Conservation (phyloP, 192 early-diverging fungal species). For the Umbelopsis sp. region DNA sequence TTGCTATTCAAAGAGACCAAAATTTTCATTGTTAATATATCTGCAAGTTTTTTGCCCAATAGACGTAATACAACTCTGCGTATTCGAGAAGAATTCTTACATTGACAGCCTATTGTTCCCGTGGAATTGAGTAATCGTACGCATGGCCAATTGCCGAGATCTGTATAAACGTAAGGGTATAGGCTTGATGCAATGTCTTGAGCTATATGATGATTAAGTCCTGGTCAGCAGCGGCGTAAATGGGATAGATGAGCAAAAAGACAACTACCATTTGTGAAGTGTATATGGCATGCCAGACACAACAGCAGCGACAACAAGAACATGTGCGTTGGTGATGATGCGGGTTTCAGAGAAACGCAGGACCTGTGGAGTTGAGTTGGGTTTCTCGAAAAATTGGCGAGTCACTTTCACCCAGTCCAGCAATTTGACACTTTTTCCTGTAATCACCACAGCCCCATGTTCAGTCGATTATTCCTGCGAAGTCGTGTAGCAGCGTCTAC, state of each 20-base stretch:
- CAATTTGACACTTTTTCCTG: neutral
- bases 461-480: neutral
- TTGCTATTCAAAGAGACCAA: slow-evolving; percentile 21
- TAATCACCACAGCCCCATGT: neutral
- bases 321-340: slow-evolving; percentile 3
- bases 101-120: slow-evolving; percentile 59
- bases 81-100: slow-evolving; percentile 33
- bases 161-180: slow-evolving; percentile 47
- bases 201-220: slow-evolving; percentile 8
- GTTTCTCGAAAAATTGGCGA: neutral
- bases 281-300: neutral
- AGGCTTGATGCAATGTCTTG: slow-evolving; percentile 37
- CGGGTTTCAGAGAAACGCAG: neutral
- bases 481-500: neutral
- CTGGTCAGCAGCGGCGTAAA: neutral
- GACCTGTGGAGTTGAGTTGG: too few relatives aligned
- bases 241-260: neutral
- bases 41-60: too few relatives aligned
- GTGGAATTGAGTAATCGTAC: slow-evolving; percentile 59
- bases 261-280: neutral
- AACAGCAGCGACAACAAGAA: slow-evolving; percentile 8
- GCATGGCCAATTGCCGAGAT: slow-evolving; percentile 54
- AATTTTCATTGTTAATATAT: neutral
- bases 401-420: neutral
- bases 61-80: too few relatives aligned